These are phyloP conservation scores for Fagopyrum homotropicum DNA, from an alignment of 148 eudicot species.

Conservation along the genomic window DNA sequence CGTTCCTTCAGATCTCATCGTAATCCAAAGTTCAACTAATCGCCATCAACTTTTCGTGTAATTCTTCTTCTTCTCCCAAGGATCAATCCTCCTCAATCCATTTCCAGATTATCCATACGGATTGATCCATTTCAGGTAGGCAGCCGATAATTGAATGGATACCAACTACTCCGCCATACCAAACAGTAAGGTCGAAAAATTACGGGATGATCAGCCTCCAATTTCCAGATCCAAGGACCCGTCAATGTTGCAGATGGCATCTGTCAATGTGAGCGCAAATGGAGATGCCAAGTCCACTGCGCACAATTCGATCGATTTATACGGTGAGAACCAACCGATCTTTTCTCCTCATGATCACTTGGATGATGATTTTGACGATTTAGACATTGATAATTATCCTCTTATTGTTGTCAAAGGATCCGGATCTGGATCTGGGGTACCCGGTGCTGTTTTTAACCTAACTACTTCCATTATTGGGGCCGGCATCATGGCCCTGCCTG, in stretches of 20 bases:
- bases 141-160: constrained; percentile 21
- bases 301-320: constrained; percentile 17
- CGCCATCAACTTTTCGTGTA: neutral
- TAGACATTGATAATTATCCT: constrained; percentile 58
- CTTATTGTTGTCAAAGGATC: constrained; percentile 44
- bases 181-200: constrained; percentile 24
- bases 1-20: neutral
- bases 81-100: neutral
- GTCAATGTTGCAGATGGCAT: constrained; percentile 19
- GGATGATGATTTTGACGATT: constrained; percentile 25
- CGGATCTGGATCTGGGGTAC: constrained; percentile 55
- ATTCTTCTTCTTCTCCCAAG: neutral
- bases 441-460: constrained; percentile 85
- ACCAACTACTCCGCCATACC: constrained; percentile 41
- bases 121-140: neutral
- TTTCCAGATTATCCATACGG: neutral
- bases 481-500: constrained; percentile 98
- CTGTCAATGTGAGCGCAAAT: constrained; percentile 8
- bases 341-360: neutral
- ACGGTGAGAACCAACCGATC: constrained; percentile 18
- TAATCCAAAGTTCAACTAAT: neutral
- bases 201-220: constrained; percentile 18
- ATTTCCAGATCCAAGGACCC: constrained; percentile 21
- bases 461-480: constrained; percentile 89
- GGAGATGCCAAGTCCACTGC: constrained; percentile 24